Base-by-base conservation (phyloP, 176 grass and related monocot species). In the Ananas comosus region DNA sequence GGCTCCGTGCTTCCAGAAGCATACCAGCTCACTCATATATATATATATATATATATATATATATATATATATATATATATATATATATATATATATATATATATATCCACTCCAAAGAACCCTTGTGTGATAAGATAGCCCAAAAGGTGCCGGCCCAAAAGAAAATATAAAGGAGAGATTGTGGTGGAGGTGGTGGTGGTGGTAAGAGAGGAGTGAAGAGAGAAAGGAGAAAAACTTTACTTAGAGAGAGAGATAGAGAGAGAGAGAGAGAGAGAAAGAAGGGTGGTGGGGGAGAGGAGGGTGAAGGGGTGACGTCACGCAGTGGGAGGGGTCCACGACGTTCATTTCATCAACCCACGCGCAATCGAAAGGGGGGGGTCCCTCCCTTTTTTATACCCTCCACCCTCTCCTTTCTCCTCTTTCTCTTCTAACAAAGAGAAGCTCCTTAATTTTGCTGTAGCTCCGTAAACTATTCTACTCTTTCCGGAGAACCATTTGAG, bases 291-390 rank as follows among this genome's bases (percentile, higher is more conserved):
- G 29, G 72, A 71, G 54, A 64, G 8, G 27, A 67, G 29, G 72
- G 54, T 14, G 69, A 66, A 27, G 22, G 23, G 22, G 69, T 83
- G 81, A 83, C 81, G 81, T 79, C 81, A 79, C 16, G 70, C 76
- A 83, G 56, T 42, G 33, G 75, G 75, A 72, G 51, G 74, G 74
- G 81, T 68, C 51, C 49, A 50, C 68, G 67, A 16, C 51, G 63
- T 85, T 85, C 83, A 85, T 85, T 85, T 63, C 77, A 65, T 80
- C 83, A 80, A 80, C 77, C 77, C 83, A 85, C 83, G 83, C 83
- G 83, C 83, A 85, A 85, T 80, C 61, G 77, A 85, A 66, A 71
- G 71, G 68, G 51, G 73, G 70, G 64, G 59, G 72, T 64, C 53
- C 71, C 64, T 69, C 23, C 51, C 51, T 54, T 65, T 70, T 70